Evolutionary conservation across 2,329 filamentous ascomycete species (phyloP).

Genomic region (Trichoderma sp.): DNA sequence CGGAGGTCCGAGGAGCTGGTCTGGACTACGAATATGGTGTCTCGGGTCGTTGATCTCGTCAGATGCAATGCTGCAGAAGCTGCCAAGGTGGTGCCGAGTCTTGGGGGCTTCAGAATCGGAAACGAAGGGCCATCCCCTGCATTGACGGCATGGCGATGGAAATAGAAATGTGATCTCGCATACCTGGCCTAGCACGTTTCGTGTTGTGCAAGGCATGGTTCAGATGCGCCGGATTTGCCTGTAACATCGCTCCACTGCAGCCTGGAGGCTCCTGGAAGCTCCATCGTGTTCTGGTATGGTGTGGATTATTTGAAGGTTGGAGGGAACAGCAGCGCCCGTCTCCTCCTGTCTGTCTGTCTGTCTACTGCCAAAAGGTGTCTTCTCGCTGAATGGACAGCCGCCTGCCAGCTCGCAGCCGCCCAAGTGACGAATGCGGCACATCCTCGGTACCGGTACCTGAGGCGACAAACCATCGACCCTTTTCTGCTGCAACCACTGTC

Average conservation of each 20-base stretch:
- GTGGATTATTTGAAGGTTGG: background rate
- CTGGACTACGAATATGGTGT: background rate
- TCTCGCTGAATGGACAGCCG: too few relatives aligned
- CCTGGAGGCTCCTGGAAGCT: background rate
- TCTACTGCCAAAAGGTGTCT: too few relatives aligned
- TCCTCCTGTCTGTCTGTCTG: background rate
- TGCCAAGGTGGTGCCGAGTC: background rate
- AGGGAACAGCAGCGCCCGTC: background rate
- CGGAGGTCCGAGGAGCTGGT: constrained; percentile 22
- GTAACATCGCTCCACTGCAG: too few relatives aligned
- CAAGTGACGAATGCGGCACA: constrained; percentile 27
- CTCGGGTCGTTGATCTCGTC: background rate
- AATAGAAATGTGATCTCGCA: constrained; percentile 9
- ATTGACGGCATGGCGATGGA: background rate
- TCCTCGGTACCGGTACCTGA: constrained; percentile 35
- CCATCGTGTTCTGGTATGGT: background rate
- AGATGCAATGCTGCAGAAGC: background rate
- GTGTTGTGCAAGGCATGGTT: constrained; percentile 1
- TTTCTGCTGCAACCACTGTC: constrained; percentile 15
- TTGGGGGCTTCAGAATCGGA: background rate
- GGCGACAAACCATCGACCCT: background rate
- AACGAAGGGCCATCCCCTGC: background rate
- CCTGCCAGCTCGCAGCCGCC: too few relatives aligned
- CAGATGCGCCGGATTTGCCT: background rate
- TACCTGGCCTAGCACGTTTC: constrained; percentile 9